phyloP scores from a whole-genome alignment of 164 flowering plant species.

The Cinnamomum micranthum region DNA sequence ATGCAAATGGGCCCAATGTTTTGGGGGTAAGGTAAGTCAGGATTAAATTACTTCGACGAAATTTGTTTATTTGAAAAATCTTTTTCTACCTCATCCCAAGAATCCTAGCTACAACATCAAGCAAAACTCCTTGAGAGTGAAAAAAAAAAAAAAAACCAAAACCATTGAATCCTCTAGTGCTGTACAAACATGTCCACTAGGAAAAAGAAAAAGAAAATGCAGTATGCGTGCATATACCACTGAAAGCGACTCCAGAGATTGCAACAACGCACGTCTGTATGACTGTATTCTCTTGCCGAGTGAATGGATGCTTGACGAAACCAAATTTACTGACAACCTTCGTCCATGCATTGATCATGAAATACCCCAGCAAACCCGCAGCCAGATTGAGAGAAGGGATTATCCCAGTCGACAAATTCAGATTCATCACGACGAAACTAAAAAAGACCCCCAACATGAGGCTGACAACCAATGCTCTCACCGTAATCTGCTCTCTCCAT shows the following conservation, averaged over 20 bases:
- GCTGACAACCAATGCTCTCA: slow-evolving; percentile 23
- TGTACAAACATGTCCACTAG: not conserved
- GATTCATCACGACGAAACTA: slow-evolving; percentile 20
- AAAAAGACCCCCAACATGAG: slow-evolving; percentile 13
- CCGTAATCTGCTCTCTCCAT: slow-evolving; percentile 21
- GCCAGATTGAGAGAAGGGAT: slow-evolving; percentile 20
- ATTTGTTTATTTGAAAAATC: too few species aligned
- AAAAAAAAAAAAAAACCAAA: not conserved
- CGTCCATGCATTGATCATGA: slow-evolving; percentile 16
- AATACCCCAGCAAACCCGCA: slow-evolving; percentile 22
- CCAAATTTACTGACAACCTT: slow-evolving; percentile 12
- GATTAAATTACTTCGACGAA: too few species aligned
- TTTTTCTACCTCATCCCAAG: too few species aligned
- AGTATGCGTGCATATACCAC: slow-evolving; percentile 11
- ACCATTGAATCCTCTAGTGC: not conserved
- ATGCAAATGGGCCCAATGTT: too few species aligned
- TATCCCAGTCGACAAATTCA: slow-evolving; percentile 23
- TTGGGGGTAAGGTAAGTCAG: too few species aligned
- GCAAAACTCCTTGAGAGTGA: not conserved
- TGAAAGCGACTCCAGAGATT: slow-evolving; percentile 23
- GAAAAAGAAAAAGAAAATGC: not conserved
- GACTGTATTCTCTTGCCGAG: slow-evolving; percentile 25
- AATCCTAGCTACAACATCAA: too few species aligned
- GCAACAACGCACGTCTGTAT: slow-evolving; percentile 27
- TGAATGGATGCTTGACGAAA: slow-evolving; percentile 17